Conservation (phyloP, 441 rosid species). For the Pelargonium fulgidum region DNA sequence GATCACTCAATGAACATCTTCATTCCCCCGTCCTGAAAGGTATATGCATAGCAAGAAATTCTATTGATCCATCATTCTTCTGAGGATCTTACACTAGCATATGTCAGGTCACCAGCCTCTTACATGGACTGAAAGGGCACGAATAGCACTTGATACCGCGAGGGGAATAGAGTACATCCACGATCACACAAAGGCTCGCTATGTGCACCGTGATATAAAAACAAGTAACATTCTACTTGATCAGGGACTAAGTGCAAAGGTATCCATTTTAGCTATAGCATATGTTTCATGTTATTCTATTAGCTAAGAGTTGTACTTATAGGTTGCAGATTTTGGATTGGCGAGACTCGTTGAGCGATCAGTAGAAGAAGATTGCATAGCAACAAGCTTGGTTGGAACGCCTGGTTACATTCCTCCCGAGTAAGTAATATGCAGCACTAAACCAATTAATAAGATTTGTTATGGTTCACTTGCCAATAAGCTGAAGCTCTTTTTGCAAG, state of each 20-base stretch:
- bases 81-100: slow-evolving; percentile 13
- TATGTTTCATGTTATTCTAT: slow-evolving; percentile 1
- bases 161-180: slow-evolving; percentile 41
- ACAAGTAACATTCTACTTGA: slow-evolving; percentile 39
- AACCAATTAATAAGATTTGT: not conserved
- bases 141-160: slow-evolving; percentile 36
- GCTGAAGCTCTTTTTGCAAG: slow-evolving; percentile 16
- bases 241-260: slow-evolving; percentile 36
- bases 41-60: not conserved
- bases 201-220: slow-evolving; percentile 37
- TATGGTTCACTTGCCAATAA: not conserved
- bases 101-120: slow-evolving; percentile 32
- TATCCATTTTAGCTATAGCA: not conserved
- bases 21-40: slow-evolving; percentile 32
- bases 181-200: slow-evolving; percentile 31
- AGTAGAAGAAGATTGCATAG: slow-evolving; percentile 26
- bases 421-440: slow-evolving; percentile 20
- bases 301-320: not conserved
- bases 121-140: slow-evolving; percentile 33
- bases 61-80: not conserved
- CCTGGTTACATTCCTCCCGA: slow-evolving; percentile 36
- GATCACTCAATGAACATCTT: slow-evolving; percentile 35
- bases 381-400: slow-evolving; percentile 31
- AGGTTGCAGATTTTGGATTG: slow-evolving; percentile 40
- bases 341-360: slow-evolving; percentile 32